These are phyloP conservation scores for Linnemannia exigua DNA, from an alignment of 192 early-diverging fungal genomes.

Conservation along the genomic window DNA sequence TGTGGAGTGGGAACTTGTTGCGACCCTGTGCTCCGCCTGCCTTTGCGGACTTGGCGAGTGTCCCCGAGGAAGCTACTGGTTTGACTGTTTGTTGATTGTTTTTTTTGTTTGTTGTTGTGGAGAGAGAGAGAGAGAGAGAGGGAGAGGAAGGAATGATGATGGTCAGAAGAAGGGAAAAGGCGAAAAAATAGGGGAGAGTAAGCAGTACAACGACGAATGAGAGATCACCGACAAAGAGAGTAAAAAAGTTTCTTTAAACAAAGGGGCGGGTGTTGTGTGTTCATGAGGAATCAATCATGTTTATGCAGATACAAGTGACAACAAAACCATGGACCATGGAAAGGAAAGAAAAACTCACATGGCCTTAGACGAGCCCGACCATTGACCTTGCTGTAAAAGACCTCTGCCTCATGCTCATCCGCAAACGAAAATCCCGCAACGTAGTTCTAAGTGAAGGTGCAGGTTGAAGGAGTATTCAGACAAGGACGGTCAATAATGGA, in stretches of 20 bases:
- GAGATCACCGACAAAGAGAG: not conserved
- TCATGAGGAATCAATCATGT: not conserved
- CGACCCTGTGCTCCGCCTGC: slow-evolving; percentile 35
- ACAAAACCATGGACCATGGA: not conserved
- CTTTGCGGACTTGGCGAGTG: slow-evolving; percentile 44
- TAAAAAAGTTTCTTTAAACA: too few species aligned
- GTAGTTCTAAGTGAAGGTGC: slow-evolving; percentile 65
- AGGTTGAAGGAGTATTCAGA: not conserved
- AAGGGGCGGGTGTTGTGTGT: too few species aligned
- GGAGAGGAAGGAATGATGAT: not conserved
- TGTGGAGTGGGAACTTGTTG: slow-evolving; percentile 56
- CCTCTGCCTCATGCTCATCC: slow-evolving; percentile 74
- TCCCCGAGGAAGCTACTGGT: slow-evolving; percentile 47
- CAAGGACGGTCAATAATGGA: not conserved
- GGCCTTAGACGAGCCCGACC: slow-evolving; percentile 58
- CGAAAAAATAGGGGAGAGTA: not conserved
- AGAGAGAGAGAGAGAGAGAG: not conserved
- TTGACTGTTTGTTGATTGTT: slow-evolving; percentile 27
- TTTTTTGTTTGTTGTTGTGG: slow-evolving; percentile 1
- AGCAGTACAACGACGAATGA: not conserved
- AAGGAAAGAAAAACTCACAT: slow-evolving; percentile 35
- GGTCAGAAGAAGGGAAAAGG: not conserved
- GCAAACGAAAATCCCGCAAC: slow-evolving; percentile 81
- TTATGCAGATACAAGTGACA: not conserved
- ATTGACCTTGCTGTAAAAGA: slow-evolving; percentile 74